Evolutionary conservation across 108 stramenopile species (phyloP).

Genomic region (Nitzschia sp.): DNA sequence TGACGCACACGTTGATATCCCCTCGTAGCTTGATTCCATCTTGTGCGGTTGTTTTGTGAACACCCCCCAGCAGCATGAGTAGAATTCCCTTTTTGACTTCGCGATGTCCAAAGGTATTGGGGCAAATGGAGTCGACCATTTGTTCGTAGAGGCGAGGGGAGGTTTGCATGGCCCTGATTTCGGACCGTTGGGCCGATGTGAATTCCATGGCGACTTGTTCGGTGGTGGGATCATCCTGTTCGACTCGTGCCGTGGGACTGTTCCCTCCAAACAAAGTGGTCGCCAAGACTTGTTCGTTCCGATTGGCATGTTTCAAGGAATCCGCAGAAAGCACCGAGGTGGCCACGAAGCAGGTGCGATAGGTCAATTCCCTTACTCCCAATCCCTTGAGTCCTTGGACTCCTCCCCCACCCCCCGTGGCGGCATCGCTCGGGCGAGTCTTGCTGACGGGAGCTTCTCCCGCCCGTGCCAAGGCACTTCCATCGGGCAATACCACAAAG

Average conservation of each 20-base stretch:
- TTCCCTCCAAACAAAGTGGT: conserved; percentile 29
- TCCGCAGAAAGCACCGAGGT: conserved; percentile 78
- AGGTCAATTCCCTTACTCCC: conserved; percentile 97
- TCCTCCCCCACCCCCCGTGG: conserved; percentile 79
- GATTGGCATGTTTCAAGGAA: conserved; percentile 35
- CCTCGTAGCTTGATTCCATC: conserved; percentile 98
- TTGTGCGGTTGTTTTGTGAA: conserved; percentile 89
- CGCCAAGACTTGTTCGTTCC: conserved; percentile 47
- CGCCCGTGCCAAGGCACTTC: conserved; percentile 80
- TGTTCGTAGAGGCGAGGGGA: conserved; percentile 71
- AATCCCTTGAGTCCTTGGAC: conserved; percentile 88
- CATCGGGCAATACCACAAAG: conserved; percentile 95
- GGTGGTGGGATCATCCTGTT: conserved; percentile 60
- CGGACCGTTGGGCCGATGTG: conserved; percentile 83
- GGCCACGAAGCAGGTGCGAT: conserved; percentile 94
- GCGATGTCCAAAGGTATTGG: conserved; percentile 93
- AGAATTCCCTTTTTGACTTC: conserved; percentile 97
- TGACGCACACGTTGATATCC: conserved; percentile 96
- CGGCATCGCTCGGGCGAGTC: conserved; percentile 46
- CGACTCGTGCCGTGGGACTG: neutral
- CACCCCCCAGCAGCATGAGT: conserved; percentile 95
- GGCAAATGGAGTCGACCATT: conserved; percentile 89
- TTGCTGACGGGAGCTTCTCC: conserved; percentile 70
- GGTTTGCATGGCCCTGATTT: conserved; percentile 79
- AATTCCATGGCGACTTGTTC: conserved; percentile 87